Evolutionary conservation across 805 yeast species (phyloP).

Genomic region (Kodamaea restingae): DNA sequence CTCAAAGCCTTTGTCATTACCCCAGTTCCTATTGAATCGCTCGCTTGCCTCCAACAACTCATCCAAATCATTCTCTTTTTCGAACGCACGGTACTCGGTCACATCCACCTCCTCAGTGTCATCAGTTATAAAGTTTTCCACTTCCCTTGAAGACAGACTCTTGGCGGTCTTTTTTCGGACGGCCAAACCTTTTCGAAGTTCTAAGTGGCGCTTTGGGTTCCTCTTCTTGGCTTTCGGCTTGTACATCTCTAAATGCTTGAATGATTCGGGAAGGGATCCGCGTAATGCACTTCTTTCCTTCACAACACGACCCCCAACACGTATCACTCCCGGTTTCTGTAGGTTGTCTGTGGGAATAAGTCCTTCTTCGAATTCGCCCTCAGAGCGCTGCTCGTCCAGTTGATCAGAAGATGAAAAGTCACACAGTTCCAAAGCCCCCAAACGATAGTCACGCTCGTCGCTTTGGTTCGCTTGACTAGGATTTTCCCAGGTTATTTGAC

Average conservation of each 20-base stretch:
- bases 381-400: background rate
- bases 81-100: background rate
- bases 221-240: constrained; percentile 12
- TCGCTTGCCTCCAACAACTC: constrained; percentile 2
- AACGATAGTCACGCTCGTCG: background rate
- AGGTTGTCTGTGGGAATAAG: constrained; percentile 5
- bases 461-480: too few species aligned
- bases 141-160: background rate
- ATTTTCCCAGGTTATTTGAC: background rate
- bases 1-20: background rate
- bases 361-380: constrained; percentile 9
- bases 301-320: constrained; percentile 1
- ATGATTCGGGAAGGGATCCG: constrained; percentile 40
- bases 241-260: constrained; percentile 28
- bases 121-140: background rate
- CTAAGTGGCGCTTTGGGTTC: constrained; percentile 7
- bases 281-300: constrained; percentile 29
- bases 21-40: background rate
- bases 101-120: constrained; percentile 3
- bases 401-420: background rate
- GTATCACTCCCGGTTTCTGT: background rate
- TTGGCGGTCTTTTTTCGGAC: constrained; percentile 18
- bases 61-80: background rate
- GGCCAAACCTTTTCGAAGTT: constrained; percentile 36
- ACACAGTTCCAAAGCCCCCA: background rate